These are phyloP conservation scores for Trichoderma sp. DNA, from an alignment of 2,329 filamentous ascomycete species.

Conservation along the genomic window DNA sequence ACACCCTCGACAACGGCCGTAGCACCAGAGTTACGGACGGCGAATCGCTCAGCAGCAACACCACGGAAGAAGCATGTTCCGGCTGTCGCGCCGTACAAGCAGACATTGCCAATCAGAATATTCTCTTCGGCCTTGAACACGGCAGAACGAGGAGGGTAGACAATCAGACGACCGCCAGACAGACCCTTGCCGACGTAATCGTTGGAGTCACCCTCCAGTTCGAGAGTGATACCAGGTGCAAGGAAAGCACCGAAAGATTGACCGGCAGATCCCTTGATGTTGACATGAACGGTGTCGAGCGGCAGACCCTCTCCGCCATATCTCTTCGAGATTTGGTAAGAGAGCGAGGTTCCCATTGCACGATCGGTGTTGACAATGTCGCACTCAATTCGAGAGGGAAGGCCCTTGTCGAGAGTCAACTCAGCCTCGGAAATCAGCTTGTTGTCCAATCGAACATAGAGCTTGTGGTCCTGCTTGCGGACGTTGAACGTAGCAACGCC, in stretches of 20 bases:
- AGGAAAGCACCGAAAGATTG: conserved; percentile 96
- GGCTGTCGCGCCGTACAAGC: conserved; percentile 87
- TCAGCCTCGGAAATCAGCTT: conserved; percentile 96
- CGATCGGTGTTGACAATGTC: conserved; percentile 97
- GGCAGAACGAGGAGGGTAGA: conserved; percentile 87
- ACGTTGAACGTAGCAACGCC: conserved; percentile 97
- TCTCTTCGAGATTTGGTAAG: conserved; percentile 91
- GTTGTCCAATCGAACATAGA: conserved; percentile 92
- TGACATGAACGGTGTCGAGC: conserved; percentile 90
- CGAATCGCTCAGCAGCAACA: conserved; percentile 93
- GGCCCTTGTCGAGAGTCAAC: conserved; percentile 87
- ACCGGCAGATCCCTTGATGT: conserved; percentile 93
- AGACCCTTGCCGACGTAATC: conserved; percentile 97
- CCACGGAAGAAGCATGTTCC: conserved; percentile 96
- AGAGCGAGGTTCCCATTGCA: conserved; percentile 87
- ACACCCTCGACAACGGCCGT: conserved; percentile 95
- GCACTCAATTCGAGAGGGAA: conserved; percentile 90
- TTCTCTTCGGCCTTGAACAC: conserved; percentile 97
- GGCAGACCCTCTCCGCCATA: conserved; percentile 88
- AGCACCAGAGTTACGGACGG: conserved; percentile 92
- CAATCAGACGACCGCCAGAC: conserved; percentile 86
- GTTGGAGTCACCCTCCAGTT: conserved; percentile 93
- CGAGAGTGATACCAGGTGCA: conserved; percentile 87
- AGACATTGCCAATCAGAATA: conserved; percentile 88
- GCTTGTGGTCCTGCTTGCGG: conserved; percentile 92